These are phyloP conservation scores for Nemania sp. DNA, from an alignment of 2,329 filamentous ascomycete species.

Conservation along the genomic window DNA sequence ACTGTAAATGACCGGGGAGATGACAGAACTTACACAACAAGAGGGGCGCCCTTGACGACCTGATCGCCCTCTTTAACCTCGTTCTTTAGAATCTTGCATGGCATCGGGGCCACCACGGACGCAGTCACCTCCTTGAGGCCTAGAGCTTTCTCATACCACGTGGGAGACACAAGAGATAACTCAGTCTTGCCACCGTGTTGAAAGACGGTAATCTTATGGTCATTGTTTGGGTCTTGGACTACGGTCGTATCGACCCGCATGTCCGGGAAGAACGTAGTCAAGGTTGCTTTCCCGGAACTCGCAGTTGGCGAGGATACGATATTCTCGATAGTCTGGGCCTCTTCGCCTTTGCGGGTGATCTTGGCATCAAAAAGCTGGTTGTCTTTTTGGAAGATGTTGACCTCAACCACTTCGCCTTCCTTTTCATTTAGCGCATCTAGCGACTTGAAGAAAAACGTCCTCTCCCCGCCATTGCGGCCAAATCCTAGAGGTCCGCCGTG, in stretches of 20 bases:
- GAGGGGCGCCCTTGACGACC: slow-evolving; percentile 85
- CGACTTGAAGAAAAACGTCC: slow-evolving; percentile 65
- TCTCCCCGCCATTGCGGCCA: slow-evolving; percentile 58
- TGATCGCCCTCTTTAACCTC: slow-evolving; percentile 84
- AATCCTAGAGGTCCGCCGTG: slow-evolving; percentile 69
- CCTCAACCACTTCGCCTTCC: slow-evolving; percentile 71
- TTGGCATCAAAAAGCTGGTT: slow-evolving; percentile 61
- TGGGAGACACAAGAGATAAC: slow-evolving; percentile 69
- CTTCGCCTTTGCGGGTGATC: slow-evolving; percentile 58
- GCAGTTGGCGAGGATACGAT: slow-evolving; percentile 57
- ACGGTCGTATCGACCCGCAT: slow-evolving; percentile 85
- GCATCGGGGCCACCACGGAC: slow-evolving; percentile 93
- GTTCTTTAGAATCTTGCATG: slow-evolving; percentile 93
- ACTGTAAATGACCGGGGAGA: neutral
- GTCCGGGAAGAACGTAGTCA: slow-evolving; percentile 84
- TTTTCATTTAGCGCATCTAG: slow-evolving; percentile 73
- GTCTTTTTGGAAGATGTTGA: slow-evolving; percentile 62
- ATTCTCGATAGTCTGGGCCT: slow-evolving; percentile 58
- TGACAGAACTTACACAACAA: slow-evolving; percentile 78
- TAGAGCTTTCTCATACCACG: slow-evolving; percentile 89
- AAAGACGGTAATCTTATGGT: slow-evolving; percentile 80
- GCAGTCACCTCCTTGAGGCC: slow-evolving; percentile 84
- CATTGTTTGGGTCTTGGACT: slow-evolving; percentile 65
- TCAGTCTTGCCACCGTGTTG: slow-evolving; percentile 73
- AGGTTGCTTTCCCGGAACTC: slow-evolving; percentile 47